These are phyloP conservation scores for Termitomyces titanicus DNA, from an alignment of 768 basidiomycete genomes.

Conservation along the genomic window DNA sequence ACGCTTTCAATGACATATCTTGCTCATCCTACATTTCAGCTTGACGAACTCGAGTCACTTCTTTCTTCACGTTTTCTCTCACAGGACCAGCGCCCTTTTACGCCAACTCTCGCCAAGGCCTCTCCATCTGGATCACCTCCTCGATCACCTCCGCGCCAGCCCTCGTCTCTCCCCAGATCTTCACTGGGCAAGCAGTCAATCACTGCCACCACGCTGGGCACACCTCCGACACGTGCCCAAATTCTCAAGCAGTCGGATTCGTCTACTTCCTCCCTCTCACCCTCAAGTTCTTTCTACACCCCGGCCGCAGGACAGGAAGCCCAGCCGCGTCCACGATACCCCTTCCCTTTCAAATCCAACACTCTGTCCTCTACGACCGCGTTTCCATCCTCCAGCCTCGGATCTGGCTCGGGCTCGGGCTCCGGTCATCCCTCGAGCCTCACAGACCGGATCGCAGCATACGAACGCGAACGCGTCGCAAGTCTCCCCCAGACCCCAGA, in stretches of 20 bases:
- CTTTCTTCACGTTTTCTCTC: slow-evolving; percentile 72
- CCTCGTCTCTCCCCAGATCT: slow-evolving; percentile 9
- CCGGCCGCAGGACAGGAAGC: slow-evolving; percentile 1
- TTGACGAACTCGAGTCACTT: slow-evolving; percentile 75
- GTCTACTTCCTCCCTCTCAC: slow-evolving; percentile 16
- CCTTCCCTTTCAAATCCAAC: slow-evolving; percentile 27
- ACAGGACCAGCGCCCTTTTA: slow-evolving; percentile 63
- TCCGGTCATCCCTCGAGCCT: slow-evolving; percentile 8
- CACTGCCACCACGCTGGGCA: slow-evolving; percentile 3
- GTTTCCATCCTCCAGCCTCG: slow-evolving; percentile 9
- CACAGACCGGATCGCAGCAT: slow-evolving; percentile 4
- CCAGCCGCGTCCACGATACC: slow-evolving; percentile 13
- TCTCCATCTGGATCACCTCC: slow-evolving; percentile 28
- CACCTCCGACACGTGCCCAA: slow-evolving; percentile 11
- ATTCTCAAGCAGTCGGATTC: slow-evolving; percentile 12
- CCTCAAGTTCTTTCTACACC: slow-evolving; percentile 17
- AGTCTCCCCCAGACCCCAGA: not conserved
- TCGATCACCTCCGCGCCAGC: slow-evolving; percentile 27
- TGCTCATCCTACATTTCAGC: slow-evolving; percentile 60
- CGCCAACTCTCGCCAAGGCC: slow-evolving; percentile 68
- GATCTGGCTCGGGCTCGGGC: slow-evolving; percentile 2
- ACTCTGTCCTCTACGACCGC: slow-evolving; percentile 17
- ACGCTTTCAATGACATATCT: slow-evolving; percentile 63
- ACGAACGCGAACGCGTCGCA: slow-evolving; percentile 12
- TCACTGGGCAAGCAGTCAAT: slow-evolving; percentile 4